Base-by-base conservation (phyloP, 1,284 basidiomycete species). In the Athelia sp. region DNA sequence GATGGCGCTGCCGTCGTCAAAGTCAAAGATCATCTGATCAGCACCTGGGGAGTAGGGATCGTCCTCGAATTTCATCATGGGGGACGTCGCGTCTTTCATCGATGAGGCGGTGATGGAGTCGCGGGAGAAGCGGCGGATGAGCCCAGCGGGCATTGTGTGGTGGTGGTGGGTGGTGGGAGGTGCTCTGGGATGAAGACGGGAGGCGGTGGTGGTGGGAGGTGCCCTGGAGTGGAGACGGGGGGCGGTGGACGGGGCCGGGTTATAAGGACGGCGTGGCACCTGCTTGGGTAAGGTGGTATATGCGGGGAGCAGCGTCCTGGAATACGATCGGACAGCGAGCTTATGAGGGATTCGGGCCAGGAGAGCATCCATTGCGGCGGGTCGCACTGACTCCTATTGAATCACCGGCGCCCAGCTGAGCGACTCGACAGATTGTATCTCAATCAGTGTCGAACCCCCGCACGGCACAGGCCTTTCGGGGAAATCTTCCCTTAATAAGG, bases 1-100 rank as follows among this genome's bases (percentile, higher is more conserved):
- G 54, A 67, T 62, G 48, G 66, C 58, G 52, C 82, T 46, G 24
- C 50, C 55, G n/a, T 59, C 80, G 59, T 88, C 84, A 62, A 87
- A 71, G 56, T 87, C 82, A 36, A 84, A 83, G 64, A 87, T 76
- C 71, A 85, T 73, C 55, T 78, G 75, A 64, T 82, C 68, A 34
- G 63, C 54, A 54, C 65, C 80, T 35, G 67, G 62, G 54, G 78
- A 70, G 42, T 68, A 55, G 55, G 72, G 53, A 42, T 64, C 57
- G 53, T 72, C 73, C 60, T 78, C 69, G 56, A 75, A 76, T 66
- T 62, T 64, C 55, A 76, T 63, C 52, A 74, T 63, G 50, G 73
- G 60, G 1, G 70, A 61, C 6, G 36, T 40, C 47, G 66, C 52
- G 60, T 76, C 73, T 56, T 72, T 69, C 55, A 74, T 66, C 47